phyloP scores from a whole-genome alignment of 2,329 filamentous ascomycete genomes.

The Aspergillus niger region DNA sequence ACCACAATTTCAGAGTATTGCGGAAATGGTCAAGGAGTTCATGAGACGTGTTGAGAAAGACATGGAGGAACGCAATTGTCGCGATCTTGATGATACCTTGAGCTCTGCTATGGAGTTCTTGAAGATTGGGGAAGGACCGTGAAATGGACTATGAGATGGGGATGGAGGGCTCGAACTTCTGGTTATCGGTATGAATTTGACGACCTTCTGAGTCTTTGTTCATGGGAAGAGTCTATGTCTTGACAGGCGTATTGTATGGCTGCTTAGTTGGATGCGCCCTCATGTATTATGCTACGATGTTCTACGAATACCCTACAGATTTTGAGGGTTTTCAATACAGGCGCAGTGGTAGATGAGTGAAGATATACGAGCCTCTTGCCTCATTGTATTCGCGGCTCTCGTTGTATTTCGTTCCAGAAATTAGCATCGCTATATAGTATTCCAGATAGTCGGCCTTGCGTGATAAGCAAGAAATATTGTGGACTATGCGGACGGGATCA shows the following conservation, averaged over 20 bases:
- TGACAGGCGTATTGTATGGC: too few relatives aligned
- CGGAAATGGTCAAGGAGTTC: constrained; percentile 38
- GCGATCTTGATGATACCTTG: constrained; percentile 33
- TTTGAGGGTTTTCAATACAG: too few relatives aligned
- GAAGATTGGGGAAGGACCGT: constrained; percentile 24
- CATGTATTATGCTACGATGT: too few relatives aligned
- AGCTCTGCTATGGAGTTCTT: constrained; percentile 38
- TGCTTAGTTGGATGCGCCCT: too few relatives aligned
- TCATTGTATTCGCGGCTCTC: too few relatives aligned
- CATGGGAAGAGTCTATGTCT: too few relatives aligned
- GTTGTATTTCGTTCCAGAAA: not conserved
- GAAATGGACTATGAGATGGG: not conserved
- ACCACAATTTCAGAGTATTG: constrained; percentile 39
- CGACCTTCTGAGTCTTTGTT: too few relatives aligned
- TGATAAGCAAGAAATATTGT: not conserved
- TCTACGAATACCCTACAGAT: too few relatives aligned
- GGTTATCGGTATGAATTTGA: not conserved
- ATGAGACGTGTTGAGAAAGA: constrained; percentile 33
- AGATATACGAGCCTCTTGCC: not conserved
- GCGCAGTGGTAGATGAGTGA: not conserved
- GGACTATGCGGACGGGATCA: not conserved
- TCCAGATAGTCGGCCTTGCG: not conserved
- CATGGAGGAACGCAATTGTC: constrained; percentile 4
- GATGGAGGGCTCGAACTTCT: not conserved
- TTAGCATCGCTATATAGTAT: not conserved